phyloP scores from a whole-genome alignment of 768 basidiomycete genomes.

The Candolleomyces aberdarensis region DNA sequence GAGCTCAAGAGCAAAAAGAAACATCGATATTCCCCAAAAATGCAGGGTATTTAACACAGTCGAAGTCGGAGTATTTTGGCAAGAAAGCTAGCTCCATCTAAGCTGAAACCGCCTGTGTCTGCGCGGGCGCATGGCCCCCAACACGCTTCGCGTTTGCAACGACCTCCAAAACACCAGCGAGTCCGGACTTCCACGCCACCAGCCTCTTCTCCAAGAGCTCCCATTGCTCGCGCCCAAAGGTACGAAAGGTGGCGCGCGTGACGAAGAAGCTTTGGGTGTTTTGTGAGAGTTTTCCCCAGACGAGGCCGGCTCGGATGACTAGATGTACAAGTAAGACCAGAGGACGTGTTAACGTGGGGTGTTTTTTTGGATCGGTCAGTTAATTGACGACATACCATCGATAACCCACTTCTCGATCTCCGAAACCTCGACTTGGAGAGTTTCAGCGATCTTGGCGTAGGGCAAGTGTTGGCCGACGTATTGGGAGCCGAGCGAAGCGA shows the following conservation, averaged over 20 bases:
- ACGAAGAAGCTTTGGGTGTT: conserved; percentile 70
- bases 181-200: conserved; percentile 72
- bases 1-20: background rate
- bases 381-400: conserved; percentile 51
- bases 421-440: conserved; percentile 58
- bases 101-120: conserved; percentile 6
- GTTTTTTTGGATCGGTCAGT: background rate
- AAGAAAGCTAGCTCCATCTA: conserved; percentile 12
- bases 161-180: conserved; percentile 68
- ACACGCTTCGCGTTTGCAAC: conserved; percentile 55
- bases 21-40: background rate
- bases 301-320: conserved; percentile 80
- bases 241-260: conserved; percentile 68
- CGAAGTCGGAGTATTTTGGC: background rate
- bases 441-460: conserved; percentile 65
- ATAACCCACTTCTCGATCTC: conserved; percentile 88
- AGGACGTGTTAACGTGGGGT: background rate
- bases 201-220: conserved; percentile 70
- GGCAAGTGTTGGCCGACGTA: conserved; percentile 71
- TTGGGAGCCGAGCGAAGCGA: conserved; percentile 75
- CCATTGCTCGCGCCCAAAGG: conserved; percentile 81
- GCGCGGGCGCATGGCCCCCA: conserved; percentile 30
- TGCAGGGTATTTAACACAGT: background rate
- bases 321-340: background rate
- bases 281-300: conserved; percentile 84